phyloP scores from a whole-genome alignment of 352 stramenopile species.

The Phytophthora sp. region DNA sequence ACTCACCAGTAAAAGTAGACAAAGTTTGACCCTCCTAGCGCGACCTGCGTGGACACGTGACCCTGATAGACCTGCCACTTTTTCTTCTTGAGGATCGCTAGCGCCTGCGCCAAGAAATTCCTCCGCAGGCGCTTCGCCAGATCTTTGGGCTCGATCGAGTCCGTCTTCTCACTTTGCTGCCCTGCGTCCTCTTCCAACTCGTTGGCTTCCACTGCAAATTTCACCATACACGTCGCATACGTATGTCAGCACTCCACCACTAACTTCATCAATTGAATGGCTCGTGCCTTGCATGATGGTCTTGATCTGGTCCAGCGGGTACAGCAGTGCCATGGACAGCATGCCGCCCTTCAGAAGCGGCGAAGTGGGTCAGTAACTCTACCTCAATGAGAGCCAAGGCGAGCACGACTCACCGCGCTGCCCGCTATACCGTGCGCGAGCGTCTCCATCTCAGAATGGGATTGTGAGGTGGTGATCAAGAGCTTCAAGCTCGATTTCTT shows the following conservation, averaged over 20 bases:
- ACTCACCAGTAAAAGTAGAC: slow-evolving; percentile 89
- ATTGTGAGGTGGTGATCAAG: background rate
- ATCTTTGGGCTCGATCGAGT: background rate
- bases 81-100: slow-evolving; percentile 64
- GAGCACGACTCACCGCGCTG: slow-evolving; percentile 48
- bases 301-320: slow-evolving; percentile 89
- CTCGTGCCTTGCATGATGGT: slow-evolving; percentile 79
- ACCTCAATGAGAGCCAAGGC: background rate
- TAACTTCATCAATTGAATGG: background rate
- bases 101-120: slow-evolving; percentile 51
- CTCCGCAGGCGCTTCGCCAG: slow-evolving; percentile 19
- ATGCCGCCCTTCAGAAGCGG: slow-evolving; percentile 53
- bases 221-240: background rate
- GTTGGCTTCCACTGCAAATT: slow-evolving; percentile 38
- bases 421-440: slow-evolving; percentile 70
- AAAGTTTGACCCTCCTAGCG: slow-evolving; percentile 81
- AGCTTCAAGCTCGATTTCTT: slow-evolving; percentile 21
- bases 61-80: slow-evolving; percentile 81
- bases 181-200: slow-evolving; percentile 22
- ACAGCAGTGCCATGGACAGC: slow-evolving; percentile 81
- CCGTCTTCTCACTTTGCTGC: slow-evolving; percentile 19
- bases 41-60: slow-evolving; percentile 81
- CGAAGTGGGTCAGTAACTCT: background rate
- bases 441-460: slow-evolving; percentile 54
- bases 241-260: background rate